phyloP scores from a whole-genome alignment of 495 filamentous ascomycete genomes.

The Daldinia bambusicola region DNA sequence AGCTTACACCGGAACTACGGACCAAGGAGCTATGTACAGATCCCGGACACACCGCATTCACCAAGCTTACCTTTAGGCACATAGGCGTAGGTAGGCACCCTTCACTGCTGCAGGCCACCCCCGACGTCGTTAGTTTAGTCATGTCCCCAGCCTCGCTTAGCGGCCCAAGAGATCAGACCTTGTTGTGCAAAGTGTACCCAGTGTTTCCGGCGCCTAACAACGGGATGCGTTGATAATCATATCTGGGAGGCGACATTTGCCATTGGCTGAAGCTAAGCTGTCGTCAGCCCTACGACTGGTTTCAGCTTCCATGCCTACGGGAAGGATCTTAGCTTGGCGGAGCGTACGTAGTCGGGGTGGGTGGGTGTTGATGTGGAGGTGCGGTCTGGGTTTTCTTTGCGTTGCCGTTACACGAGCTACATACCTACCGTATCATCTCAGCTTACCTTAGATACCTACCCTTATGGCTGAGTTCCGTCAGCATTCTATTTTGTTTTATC shows the following conservation, averaged over 20 bases:
- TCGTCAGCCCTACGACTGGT: slow-evolving; percentile 33
- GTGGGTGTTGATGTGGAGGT: slow-evolving; percentile 8
- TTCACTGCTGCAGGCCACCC: not conserved
- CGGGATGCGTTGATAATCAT: slow-evolving; percentile 1
- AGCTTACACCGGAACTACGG: not conserved
- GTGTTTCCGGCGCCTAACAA: not conserved
- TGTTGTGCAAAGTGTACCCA: not conserved
- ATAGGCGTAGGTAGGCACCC: not conserved
- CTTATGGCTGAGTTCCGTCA: slow-evolving; percentile 26
- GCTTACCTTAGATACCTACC: not conserved
- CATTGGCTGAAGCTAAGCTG: not conserved
- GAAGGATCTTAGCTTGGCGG: slow-evolving; percentile 19
- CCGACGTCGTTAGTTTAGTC: not conserved
- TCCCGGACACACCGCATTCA: not conserved
- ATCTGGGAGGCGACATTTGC: slow-evolving; percentile 1
- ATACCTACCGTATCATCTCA: slow-evolving; percentile 12
- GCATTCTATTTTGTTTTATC: slow-evolving; percentile 22
- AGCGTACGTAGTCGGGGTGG: slow-evolving; percentile 5
- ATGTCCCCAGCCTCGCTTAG: not conserved
- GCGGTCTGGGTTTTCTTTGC: not conserved
- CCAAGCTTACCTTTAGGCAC: not conserved
- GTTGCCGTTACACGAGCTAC: slow-evolving; percentile 12
- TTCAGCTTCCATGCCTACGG: slow-evolving; percentile 10
- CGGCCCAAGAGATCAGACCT: not conserved
- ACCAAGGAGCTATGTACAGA: not conserved